Evolutionary conservation across 306 rosid genomes (phyloP).

Genomic region (Sicyos edulis): DNA sequence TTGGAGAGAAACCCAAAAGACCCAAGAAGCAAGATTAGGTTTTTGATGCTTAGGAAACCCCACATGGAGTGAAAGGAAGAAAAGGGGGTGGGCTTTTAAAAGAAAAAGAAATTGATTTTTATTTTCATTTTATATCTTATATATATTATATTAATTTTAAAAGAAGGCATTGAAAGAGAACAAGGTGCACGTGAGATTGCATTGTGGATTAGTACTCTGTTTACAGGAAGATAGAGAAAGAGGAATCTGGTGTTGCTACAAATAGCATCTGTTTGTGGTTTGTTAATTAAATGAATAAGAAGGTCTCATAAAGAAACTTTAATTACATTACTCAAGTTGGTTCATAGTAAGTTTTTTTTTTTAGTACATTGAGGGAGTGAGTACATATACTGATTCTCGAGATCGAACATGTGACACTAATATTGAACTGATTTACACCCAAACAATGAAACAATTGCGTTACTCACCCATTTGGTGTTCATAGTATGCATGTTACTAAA

Average conservation of each 20-base stretch:
- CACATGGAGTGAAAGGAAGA: no score
- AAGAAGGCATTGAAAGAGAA: neutral
- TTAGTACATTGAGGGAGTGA: no score
- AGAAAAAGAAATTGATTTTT: neutral
- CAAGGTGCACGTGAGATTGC: conserved; percentile 18
- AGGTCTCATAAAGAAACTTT: neutral
- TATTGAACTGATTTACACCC: no score
- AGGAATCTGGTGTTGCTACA: conserved; percentile 16
- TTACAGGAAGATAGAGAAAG: neutral
- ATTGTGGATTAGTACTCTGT: neutral
- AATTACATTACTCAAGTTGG: neutral
- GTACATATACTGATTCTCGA: no score
- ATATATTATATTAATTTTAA: no score
- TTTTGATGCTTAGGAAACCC: neutral
- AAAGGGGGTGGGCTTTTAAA: conserved; percentile 2
- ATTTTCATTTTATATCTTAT: no score
- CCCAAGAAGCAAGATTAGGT: neutral
- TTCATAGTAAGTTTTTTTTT: neutral
- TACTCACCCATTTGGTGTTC: no score
- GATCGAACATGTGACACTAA: no score
- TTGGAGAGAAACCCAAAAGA: neutral
- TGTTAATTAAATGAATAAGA: neutral
- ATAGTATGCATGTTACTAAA: no score
- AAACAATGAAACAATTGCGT: no score
- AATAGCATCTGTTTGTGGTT: neutral